Conservation (phyloP, 2,329 filamentous ascomycete genomes). For the Colletotrichum siamense region DNA sequence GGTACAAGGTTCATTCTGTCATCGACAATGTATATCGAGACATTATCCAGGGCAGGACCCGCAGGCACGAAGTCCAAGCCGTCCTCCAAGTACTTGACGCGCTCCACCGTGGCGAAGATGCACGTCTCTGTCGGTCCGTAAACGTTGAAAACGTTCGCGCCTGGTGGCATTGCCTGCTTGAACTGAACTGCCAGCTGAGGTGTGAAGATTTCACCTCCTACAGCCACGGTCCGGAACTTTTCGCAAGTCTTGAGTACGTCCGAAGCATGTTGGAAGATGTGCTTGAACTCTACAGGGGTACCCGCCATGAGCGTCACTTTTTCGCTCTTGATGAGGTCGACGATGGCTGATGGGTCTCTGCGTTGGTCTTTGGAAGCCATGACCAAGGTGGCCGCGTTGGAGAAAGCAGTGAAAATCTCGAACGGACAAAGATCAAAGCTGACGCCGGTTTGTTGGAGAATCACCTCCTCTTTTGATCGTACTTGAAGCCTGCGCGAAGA, state of each 20-base stretch:
- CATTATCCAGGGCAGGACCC: constrained; percentile 31
- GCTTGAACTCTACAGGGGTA: constrained; percentile 46
- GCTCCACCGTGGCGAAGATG: constrained; percentile 5
- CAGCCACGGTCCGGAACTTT: constrained; percentile 22
- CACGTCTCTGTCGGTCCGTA: constrained; percentile 37
- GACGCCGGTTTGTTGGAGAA: constrained; percentile 43
- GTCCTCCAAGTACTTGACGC: not conserved
- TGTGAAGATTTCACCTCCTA: constrained; percentile 24
- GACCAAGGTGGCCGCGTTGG: constrained; percentile 38
- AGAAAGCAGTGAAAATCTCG: constrained; percentile 41
- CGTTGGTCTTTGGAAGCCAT: constrained; percentile 35
- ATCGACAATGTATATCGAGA: constrained; percentile 48
- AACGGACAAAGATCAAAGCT: constrained; percentile 46
- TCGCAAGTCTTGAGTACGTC: not conserved
- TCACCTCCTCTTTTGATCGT: constrained; percentile 24
- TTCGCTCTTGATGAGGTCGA: constrained; percentile 36
- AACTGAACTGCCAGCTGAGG: constrained; percentile 18
- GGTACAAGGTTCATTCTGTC: constrained; percentile 37
- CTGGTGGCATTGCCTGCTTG: not conserved
- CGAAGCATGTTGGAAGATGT: constrained; percentile 29
- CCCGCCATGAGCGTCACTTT: constrained; percentile 40
- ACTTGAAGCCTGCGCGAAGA: constrained; percentile 15
- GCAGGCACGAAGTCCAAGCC: not conserved
- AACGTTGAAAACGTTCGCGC: constrained; percentile 22
- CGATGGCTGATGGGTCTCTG: constrained; percentile 38